Conservation (phyloP, 805 yeast species). For the Zygotorulaspora sp. region DNA sequence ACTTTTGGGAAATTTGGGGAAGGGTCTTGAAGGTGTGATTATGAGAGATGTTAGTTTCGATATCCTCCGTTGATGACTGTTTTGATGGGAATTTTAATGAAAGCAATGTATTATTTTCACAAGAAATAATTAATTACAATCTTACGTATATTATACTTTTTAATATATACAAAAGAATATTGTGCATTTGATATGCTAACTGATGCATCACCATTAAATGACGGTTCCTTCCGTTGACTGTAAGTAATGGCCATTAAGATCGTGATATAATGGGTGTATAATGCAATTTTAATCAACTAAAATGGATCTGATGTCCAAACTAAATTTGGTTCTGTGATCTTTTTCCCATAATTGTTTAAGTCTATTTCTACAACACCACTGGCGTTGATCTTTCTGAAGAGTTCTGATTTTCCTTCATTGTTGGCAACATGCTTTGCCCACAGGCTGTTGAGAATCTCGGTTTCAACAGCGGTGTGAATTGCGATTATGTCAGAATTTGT, state of each 20-base stretch:
- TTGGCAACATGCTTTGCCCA: conserved; percentile 13
- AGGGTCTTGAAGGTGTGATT: conserved; percentile 61
- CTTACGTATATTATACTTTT: too few relatives aligned
- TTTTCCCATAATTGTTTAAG: neutral
- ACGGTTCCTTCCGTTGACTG: too few relatives aligned
- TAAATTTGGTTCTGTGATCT: neutral
- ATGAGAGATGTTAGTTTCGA: conserved; percentile 51
- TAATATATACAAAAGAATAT: too few relatives aligned
- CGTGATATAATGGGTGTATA: too few relatives aligned
- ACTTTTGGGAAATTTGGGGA: conserved; percentile 53
- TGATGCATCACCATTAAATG: too few relatives aligned
- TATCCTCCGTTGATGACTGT: too few relatives aligned
- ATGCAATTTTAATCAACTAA: too few relatives aligned
- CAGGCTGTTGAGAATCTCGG: conserved; percentile 9
- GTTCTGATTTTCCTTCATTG: conserved; percentile 7
- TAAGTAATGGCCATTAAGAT: too few relatives aligned
- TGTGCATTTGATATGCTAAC: too few relatives aligned
- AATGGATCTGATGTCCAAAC: neutral
- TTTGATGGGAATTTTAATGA: too few relatives aligned
- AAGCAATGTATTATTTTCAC: too few relatives aligned
- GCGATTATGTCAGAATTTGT: conserved; percentile 4
- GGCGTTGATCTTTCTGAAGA: conserved; percentile 12
- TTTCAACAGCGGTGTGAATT: conserved; percentile 5
- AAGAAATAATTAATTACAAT: too few relatives aligned
- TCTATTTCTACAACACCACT: conserved; percentile 4